A percentile compares a stretch with the other conserved stretches of the same genome.
These are phyloP conservation scores for Dactylorhiza incarnata DNA, from an alignment of 106 monocot genomes.

Conservation along the genomic window DNA sequence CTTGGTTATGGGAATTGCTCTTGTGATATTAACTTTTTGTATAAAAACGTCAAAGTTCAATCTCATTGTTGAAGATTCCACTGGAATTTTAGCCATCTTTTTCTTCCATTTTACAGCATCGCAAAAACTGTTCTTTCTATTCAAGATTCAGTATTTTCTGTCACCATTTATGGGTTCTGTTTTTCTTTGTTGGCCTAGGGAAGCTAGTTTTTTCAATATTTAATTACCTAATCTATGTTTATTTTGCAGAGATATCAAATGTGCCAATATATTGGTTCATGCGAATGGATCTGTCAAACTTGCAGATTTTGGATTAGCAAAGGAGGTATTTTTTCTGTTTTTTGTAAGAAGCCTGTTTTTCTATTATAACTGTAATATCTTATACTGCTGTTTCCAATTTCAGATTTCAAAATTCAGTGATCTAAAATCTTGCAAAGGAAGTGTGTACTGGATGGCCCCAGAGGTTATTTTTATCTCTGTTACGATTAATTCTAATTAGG, in stretches of 20 bases:
- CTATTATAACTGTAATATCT: neutral
- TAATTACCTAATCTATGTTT: neutral
- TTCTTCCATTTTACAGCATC: neutral
- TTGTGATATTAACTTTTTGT: neutral
- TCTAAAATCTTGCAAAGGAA: conserved; percentile 90
- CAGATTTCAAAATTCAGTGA: conserved; percentile 44
- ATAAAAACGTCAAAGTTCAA: neutral
- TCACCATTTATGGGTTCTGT: neutral
- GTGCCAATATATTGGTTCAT: conserved; percentile 80
- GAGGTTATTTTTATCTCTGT: conserved; percentile 38
- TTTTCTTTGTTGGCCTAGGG: neutral
- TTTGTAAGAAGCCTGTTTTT: neutral
- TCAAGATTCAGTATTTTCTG: neutral
- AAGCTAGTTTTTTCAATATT: neutral
- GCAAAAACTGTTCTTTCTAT: neutral
- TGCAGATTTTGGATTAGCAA: conserved; percentile 87
- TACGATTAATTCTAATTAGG: neutral
- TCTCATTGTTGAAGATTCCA: neutral
- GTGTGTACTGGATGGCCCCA: conserved; percentile 91
- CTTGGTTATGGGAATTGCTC: neutral
- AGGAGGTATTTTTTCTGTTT: conserved; percentile 43
- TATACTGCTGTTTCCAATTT: conserved; percentile 7
- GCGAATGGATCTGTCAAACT: conserved; percentile 70
- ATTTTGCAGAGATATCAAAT: conserved; percentile 67
- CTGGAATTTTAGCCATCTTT: neutral